Evolutionary conservation across 2,329 filamentous ascomycete species (phyloP).

Genomic region (Ophiostoma sp.): DNA sequence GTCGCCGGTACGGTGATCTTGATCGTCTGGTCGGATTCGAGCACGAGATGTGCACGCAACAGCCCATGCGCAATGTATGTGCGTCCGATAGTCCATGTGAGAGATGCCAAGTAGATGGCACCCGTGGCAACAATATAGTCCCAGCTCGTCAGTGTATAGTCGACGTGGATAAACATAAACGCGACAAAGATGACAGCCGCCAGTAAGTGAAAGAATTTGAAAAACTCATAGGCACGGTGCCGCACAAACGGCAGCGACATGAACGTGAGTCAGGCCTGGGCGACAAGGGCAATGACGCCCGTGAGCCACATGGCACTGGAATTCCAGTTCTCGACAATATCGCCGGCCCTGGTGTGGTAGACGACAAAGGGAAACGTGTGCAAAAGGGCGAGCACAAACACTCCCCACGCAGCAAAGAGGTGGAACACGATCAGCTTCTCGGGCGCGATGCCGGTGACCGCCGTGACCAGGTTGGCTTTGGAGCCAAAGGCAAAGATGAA

Average conservation of each 20-base stretch:
- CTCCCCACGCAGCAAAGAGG: conserved; percentile 49
- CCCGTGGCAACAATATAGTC: conserved; percentile 57
- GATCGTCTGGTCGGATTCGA: neutral
- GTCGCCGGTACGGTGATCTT: neutral
- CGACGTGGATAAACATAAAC: conserved; percentile 58
- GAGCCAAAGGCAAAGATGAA: conserved; percentile 35
- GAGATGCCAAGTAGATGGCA: conserved; percentile 44
- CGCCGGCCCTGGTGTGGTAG: conserved; percentile 44
- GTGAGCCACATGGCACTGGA: conserved; percentile 31
- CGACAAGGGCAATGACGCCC: conserved; percentile 49
- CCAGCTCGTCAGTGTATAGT: conserved; percentile 51
- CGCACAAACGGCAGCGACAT: conserved; percentile 47
- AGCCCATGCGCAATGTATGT: neutral
- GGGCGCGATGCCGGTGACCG: conserved; percentile 50
- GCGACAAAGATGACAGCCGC: conserved; percentile 50
- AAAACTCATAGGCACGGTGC: conserved; percentile 54
- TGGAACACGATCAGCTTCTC: conserved; percentile 55
- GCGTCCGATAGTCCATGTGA: neutral
- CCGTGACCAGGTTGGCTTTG: conserved; percentile 54
- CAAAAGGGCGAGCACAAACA: conserved; percentile 51
- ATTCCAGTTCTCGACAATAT: conserved; percentile 45
- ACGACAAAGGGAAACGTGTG: conserved; percentile 59
- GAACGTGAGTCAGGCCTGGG: conserved; percentile 52
- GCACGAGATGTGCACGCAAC: neutral
- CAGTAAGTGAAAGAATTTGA: conserved; percentile 53